phyloP scores from a whole-genome alignment of 306 rosid species.

The Cajanus cajan region DNA sequence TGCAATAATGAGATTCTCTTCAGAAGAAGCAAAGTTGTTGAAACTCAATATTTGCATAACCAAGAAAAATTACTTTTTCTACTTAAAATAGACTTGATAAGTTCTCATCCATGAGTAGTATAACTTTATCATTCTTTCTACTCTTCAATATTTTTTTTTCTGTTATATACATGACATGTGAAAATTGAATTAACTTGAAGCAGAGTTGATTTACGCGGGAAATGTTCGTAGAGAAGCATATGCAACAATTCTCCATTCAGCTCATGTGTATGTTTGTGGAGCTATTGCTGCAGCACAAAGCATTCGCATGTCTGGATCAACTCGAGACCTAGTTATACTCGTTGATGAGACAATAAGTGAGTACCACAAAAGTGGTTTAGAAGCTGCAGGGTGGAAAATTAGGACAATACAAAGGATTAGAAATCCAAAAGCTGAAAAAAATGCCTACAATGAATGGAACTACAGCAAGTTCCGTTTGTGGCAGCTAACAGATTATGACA shows the following conservation, averaged over 20 bases:
- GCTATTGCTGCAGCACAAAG: conserved; percentile 7
- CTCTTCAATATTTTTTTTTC: neutral
- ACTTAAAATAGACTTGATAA: neutral
- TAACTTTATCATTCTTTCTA: neutral
- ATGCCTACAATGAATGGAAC: conserved; percentile 16
- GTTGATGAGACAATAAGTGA: conserved; percentile 6
- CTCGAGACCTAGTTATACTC: conserved; percentile 2
- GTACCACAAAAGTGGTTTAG: conserved; percentile 8
- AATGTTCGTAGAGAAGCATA: neutral
- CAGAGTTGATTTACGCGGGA: neutral
- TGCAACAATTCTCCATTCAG: neutral
- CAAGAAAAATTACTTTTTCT: neutral
- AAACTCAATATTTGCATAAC: neutral
- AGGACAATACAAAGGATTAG: neutral
- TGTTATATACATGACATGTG: neutral
- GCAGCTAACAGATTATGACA: conserved; percentile 14
- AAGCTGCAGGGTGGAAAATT: conserved; percentile 11
- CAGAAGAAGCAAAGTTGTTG: neutral
- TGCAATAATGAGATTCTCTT: neutral
- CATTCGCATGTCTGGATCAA: conserved; percentile 5
- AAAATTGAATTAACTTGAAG: neutral
- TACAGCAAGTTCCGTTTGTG: conserved; percentile 3
- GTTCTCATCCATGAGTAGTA: neutral
- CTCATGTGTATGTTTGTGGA: neutral
- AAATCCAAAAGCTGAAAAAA: neutral